Conservation (phyloP, 164 flowering plant genomes). For the Chimonanthus salicifolius region DNA sequence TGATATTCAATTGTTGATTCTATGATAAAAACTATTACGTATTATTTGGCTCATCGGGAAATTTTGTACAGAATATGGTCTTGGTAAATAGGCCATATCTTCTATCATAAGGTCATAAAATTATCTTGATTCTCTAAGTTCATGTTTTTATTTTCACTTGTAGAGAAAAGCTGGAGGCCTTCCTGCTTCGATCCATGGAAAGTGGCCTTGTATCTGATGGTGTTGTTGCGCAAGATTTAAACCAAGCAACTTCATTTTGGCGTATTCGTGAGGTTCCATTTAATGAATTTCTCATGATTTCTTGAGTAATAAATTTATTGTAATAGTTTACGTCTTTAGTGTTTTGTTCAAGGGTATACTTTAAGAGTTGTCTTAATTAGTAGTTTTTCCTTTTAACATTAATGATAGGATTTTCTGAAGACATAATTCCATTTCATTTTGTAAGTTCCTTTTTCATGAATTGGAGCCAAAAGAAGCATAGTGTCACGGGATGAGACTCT, state of each 20-base stretch:
- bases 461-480: background rate
- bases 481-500: no score
- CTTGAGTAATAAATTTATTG: background rate
- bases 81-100: background rate
- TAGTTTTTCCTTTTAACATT: background rate
- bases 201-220: constrained; percentile 79
- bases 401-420: background rate
- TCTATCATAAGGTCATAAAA: background rate
- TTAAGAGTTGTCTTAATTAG: no score
- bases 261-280: constrained; percentile 81
- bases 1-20: background rate
- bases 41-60: background rate
- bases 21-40: background rate
- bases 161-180: constrained; percentile 93
- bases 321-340: background rate
- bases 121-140: background rate
- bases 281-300: background rate
- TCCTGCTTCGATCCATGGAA: constrained; percentile 71
- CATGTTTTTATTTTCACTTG: constrained; percentile 15
- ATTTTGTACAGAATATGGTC: background rate
- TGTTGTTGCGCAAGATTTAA: constrained; percentile 89
- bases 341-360: background rate
- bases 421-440: background rate
- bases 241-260: constrained; percentile 89
- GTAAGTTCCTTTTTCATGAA: no score